Evolutionary conservation across 2,329 filamentous ascomycete species (phyloP).

Genomic region (Arthrobotrys musiformis): DNA sequence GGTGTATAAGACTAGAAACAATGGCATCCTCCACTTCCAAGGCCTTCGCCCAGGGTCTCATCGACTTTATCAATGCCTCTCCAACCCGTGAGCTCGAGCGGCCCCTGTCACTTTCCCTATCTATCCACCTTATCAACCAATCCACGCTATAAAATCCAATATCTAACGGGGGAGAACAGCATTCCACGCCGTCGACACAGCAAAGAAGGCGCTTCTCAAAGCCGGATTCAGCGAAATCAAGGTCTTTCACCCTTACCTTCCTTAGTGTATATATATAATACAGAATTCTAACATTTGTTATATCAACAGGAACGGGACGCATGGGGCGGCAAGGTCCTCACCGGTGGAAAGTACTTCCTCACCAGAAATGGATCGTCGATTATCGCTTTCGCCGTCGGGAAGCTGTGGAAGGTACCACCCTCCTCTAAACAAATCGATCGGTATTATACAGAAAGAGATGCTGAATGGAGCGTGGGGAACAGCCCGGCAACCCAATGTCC

Average conservation of each 20-base stretch:
- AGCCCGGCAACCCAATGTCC: conserved; percentile 64
- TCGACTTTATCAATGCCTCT: conserved; percentile 74
- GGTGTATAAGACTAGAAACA: neutral
- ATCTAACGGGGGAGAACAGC: conserved; percentile 67
- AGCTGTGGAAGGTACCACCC: conserved; percentile 76
- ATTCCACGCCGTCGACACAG: conserved; percentile 89
- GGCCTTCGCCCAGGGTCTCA: conserved; percentile 59
- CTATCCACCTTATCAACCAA: no score
- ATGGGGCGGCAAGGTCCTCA: conserved; percentile 81
- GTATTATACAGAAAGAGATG: neutral
- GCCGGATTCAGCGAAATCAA: conserved; percentile 89
- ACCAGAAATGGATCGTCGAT: conserved; percentile 93
- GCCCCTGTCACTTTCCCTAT: no score
- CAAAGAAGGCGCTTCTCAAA: conserved; percentile 78
- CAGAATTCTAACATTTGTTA: conserved; percentile 8
- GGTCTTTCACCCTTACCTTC: conserved; percentile 62
- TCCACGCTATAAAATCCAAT: neutral
- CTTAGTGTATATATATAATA: neutral
- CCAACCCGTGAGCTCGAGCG: no score
- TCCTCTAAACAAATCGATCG: neutral
- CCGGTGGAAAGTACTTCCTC: conserved; percentile 94
- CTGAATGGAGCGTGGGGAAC: neutral
- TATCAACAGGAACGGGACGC: conserved; percentile 78
- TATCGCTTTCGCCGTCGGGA: conserved; percentile 89
- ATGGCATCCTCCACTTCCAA: conserved; percentile 57